Base-by-base conservation (phyloP, 2,329 filamentous ascomycete genomes). In the Paradendryphiella salina region DNA sequence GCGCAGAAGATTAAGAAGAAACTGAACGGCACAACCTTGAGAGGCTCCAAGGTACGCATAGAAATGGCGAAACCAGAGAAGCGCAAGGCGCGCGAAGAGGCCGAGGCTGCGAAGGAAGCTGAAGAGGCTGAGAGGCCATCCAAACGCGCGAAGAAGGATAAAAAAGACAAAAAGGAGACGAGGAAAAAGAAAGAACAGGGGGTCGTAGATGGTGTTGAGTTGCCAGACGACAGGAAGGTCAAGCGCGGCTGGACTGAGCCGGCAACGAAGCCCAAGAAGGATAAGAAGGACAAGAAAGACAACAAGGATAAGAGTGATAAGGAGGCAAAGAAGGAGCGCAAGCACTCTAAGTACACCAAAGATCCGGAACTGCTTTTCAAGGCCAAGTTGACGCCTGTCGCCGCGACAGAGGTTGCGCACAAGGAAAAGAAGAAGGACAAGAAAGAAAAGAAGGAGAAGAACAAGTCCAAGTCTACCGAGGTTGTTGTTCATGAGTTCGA, bases 1-100 rank as follows among this genome's bases (percentile, higher is more conserved):
- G 94, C 93, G 8, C 88, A 93, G n/a, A 96, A 91, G 73, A 75
- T 97, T 46, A 90, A 86, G 76, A 93, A 88, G 76, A 97, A 94
- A 76, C 81, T 97, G 41, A 89, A 96, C 78, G 93, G 93, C 26
- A 83, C 87, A 1, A 87, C 89, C 18, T 76, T 99, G 49, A 94
- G 88, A 69, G 94, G 94, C 7, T 80, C 81, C 53, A 97, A 96
- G 74, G 84, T 97, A 64, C 85, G 85, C 52, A 83, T 99, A 52
- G 90, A 96, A 64, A 85, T 87, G 57, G 94, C 94, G 5, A 84
- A 85, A 40, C 85, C 88, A 0, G 79, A 84, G 59, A 82, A 84
- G 76, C 75, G 72, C 50, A 74, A 74, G 44, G 71, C 68, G 46
- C 63, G 72, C 11, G 69, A 71, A 1, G 71, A 70, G n/a, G 64